phyloP scores from a whole-genome alignment of 106 monocot genomes.

The Acorus calamus region DNA sequence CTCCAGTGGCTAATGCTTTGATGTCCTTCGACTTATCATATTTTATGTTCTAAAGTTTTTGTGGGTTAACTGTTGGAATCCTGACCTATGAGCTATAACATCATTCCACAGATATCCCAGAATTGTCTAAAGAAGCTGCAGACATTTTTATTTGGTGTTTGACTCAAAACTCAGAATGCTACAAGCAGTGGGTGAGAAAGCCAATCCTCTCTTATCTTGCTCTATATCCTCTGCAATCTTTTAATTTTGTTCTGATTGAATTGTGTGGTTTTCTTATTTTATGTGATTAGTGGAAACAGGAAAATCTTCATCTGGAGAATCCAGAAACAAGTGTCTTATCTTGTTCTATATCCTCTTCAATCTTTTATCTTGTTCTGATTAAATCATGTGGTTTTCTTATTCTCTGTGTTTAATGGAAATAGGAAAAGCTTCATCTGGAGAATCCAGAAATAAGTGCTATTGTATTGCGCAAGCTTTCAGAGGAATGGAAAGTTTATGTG shows the following conservation, averaged over 20 bases:
- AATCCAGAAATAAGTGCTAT: constrained; percentile 59
- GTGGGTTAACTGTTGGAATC: background rate
- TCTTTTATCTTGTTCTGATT: background rate
- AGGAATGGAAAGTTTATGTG: constrained; percentile 61
- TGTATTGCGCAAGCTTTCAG: constrained; percentile 43
- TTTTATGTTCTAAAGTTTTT: background rate
- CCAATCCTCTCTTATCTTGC: no score
- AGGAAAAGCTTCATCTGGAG: constrained; percentile 76
- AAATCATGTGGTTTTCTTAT: background rate
- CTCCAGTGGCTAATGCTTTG: background rate
- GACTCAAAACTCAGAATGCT: constrained; percentile 70
- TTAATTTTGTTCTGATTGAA: background rate
- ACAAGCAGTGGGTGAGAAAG: constrained; percentile 79
- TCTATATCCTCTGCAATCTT: background rate
- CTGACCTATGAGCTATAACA: background rate
- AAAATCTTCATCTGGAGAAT: constrained; percentile 68
- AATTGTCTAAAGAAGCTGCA: constrained; percentile 57
- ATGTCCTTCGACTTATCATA: background rate
- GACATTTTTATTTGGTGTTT: constrained; percentile 95
- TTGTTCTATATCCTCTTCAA: no score
- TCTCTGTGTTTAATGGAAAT: constrained; percentile 4
- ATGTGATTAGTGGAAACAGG: constrained; percentile 28
- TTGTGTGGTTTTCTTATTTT: background rate
- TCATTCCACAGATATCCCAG: constrained; percentile 46
- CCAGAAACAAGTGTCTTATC: constrained; percentile 35